These are phyloP conservation scores for Przewalskia tangutica DNA, from an alignment of 257 asterid species.

Conservation along the genomic window DNA sequence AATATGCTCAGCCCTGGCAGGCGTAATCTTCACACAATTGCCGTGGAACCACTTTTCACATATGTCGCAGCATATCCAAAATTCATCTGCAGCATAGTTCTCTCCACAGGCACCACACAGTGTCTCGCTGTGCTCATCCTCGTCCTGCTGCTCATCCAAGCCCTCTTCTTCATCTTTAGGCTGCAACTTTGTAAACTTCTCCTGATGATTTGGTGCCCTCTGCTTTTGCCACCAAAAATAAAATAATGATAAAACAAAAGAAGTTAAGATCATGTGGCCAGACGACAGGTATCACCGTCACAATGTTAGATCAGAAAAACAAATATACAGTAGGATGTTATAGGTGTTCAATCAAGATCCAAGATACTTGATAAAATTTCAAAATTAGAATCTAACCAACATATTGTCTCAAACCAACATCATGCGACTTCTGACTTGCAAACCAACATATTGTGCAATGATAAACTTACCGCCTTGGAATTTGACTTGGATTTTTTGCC, in stretches of 20 bases:
- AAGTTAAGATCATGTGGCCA: not conserved
- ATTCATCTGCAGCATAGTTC: constrained; percentile 51
- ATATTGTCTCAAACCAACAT: not conserved
- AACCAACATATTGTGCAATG: not conserved
- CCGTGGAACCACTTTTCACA: constrained; percentile 93
- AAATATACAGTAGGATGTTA: not conserved
- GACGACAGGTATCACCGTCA: not conserved
- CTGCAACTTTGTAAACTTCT: constrained; percentile 24
- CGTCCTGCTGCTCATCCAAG: constrained; percentile 25
- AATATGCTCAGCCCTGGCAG: constrained; percentile 69
- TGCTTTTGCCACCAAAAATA: constrained; percentile 19
- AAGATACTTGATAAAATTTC: not conserved
- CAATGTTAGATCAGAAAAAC: not conserved
- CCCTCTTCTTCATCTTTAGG: constrained; percentile 48
- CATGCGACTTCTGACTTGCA: not conserved
- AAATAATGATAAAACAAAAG: not conserved
- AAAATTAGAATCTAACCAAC: not conserved
- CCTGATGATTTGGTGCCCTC: constrained; percentile 31
- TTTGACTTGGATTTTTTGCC: constrained; percentile 48
- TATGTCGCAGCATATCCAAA: constrained; percentile 78
- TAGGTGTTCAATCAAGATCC: not conserved
- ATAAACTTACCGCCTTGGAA: constrained; percentile 36
- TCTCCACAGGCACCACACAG: constrained; percentile 69
- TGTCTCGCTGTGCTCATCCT: constrained; percentile 62
- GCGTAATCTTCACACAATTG: constrained; percentile 76